Evolutionary conservation across 345 rosid species (phyloP), one percentile per base, ranked within the genome.

Genomic region (Citrus glauca): DNA sequence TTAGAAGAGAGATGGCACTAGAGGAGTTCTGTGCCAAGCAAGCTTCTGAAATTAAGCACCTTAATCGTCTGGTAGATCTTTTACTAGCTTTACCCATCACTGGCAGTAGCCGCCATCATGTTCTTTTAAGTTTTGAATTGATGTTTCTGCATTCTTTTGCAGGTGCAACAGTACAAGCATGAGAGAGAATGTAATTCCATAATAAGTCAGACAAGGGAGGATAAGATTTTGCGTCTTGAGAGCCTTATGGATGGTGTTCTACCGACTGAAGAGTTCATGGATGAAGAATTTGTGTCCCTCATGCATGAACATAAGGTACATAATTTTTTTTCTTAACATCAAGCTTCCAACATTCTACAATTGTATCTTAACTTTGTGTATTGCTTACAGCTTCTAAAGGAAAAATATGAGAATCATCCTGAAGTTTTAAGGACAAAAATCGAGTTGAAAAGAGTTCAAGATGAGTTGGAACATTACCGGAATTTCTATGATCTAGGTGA

Each of bases 141-240:
- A 75, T 69, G 77, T 24, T 45, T 64, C 57, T 69, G 73, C 78
- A 68, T 69, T 77, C 53, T 22, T 75, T 78, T 84, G 65, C 89
- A 97, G 99, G 97, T 94, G 74, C 97, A 94, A 84, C 99, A 94
- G 78, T 94, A 93, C 90, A 94, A 94, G 87, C 98, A 97, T 82
- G 99, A 94, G 85, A 89, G 99, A 69, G 99, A 97, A 78, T 97
- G 98, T 89, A 94, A 90, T 84, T 92, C 98, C 68, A 82, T 94
- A 76, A 94, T 97, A 79, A 92, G 89, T 74, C 92, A 93, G 86
- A 94, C 94, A 55, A 91, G 90, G 85, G 98, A 97, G 82, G 98
- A 94, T 62, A 97, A 93, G 87, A 93, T 97, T 88, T 83, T 87
- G 81, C 96, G 94, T 68, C 94, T 97, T 66, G 98, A 94, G 86